Base-by-base conservation (phyloP, 2,329 filamentous ascomycete species). In the Pseudofabraea citricarpa region DNA sequence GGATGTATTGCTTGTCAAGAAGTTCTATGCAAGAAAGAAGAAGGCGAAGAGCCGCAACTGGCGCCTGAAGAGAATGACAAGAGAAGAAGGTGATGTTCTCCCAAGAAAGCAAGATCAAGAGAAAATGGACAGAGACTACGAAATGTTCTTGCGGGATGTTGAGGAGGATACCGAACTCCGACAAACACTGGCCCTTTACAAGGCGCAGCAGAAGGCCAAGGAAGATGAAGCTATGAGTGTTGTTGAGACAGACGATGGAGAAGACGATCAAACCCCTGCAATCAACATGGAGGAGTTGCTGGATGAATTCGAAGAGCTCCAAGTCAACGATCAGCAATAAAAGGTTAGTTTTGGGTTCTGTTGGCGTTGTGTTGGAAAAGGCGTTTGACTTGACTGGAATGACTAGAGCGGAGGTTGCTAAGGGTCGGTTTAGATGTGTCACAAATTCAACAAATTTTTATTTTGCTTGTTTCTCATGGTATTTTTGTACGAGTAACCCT, bases 1-100 rank as follows among this genome's bases (percentile, higher is more conserved):
- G 0, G 93, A 98, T 58, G 93, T 97, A 0, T 70, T 98, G 6
- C 76, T 98, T 3, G 89, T 98, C 64, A 97, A 95, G 89, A 98
- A 98, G 68, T 83, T 88, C 75, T 98, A 94, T 69, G 81, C 85
- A 45, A 81, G 87, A 56, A 85, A 86, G 68, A 83, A 86, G 73
- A 95, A 91, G 79, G 77, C 81, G 63, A 84, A 82, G 72, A 77
- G 75, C 65, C 83, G 94, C 55, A 87, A 87, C 74, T 98, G 93
- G 93, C 87, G 85, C 65, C 81, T 98, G 65, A 94, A 87, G 79
- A 89, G 93, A 59, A 91, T 98, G 87, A 77, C 77, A 53, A 85
- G 81, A 68, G 90, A 97, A 51, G 88, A 96, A 63, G 85, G 86
- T 54, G 91, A 96, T 53, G 75, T 94, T 64, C 69, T 90, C 51